phyloP scores from a whole-genome alignment of 2,329 filamentous ascomycete genomes.

The Blastomyces gilchristii region DNA sequence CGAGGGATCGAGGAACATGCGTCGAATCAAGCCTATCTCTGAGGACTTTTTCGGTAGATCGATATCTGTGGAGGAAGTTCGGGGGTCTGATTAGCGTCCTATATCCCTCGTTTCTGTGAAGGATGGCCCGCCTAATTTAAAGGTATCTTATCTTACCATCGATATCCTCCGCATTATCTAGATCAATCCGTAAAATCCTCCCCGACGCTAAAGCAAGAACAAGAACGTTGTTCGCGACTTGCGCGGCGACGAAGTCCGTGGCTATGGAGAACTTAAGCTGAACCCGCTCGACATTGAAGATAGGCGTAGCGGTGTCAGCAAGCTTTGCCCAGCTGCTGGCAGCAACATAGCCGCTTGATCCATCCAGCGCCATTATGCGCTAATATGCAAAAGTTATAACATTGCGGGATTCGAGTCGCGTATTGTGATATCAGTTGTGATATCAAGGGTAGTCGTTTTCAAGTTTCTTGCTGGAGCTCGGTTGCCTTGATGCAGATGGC shows the following conservation, averaged over 20 bases:
- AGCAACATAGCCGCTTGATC: conserved; percentile 61
- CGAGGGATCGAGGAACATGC: conserved; percentile 95
- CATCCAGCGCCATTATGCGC: conserved; percentile 58
- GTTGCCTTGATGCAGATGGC: not conserved
- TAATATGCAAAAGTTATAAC: conserved; percentile 11
- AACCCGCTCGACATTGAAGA: conserved; percentile 89
- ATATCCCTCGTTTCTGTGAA: not conserved
- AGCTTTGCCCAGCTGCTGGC: conserved; percentile 52
- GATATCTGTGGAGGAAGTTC: conserved; percentile 55
- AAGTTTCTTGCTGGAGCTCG: not conserved
- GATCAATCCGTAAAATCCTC: conserved; percentile 83
- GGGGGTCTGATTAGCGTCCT: not conserved
- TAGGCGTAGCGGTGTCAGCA: conserved; percentile 58
- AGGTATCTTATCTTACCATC: conserved; percentile 51
- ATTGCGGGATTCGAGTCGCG: conserved; percentile 10
- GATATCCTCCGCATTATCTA: conserved; percentile 89
- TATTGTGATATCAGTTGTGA: not conserved
- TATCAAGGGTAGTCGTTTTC: not conserved
- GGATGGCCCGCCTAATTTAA: not conserved
- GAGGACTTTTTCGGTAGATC: conserved; percentile 88
- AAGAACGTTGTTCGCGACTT: conserved; percentile 95
- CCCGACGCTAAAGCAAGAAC: conserved; percentile 86
- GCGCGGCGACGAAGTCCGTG: conserved; percentile 89
- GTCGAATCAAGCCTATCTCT: conserved; percentile 83
- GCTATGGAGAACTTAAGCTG: conserved; percentile 90